phyloP scores from a whole-genome alignment of 2,329 filamentous ascomycete species.

The Daldinia sp. region DNA sequence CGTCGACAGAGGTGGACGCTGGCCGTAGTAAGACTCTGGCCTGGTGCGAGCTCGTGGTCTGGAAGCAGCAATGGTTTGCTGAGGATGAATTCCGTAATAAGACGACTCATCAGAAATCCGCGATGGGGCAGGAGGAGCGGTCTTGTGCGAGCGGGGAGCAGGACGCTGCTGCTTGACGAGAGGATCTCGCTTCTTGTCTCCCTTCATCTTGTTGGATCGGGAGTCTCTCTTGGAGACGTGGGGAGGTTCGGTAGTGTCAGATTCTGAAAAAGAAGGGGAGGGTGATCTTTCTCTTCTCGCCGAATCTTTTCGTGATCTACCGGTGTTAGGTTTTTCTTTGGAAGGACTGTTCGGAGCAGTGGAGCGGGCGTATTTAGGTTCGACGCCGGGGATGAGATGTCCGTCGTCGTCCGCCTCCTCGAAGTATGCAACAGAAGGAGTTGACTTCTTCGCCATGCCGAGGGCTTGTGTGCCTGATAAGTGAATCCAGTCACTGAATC shows the following conservation, averaged over 20 bases:
- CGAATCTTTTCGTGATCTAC: slow-evolving; percentile 60
- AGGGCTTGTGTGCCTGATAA: slow-evolving; percentile 40
- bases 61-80: slow-evolving; percentile 47
- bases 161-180: slow-evolving; percentile 50
- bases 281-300: slow-evolving; percentile 55
- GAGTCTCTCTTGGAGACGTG: slow-evolving; percentile 39
- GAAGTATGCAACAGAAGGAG: slow-evolving; percentile 56
- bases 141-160: slow-evolving; percentile 54
- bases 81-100: slow-evolving; percentile 56
- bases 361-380: slow-evolving; percentile 61
- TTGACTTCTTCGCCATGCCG: slow-evolving; percentile 58
- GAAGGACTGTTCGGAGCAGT: slow-evolving; percentile 56
- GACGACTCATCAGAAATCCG: slow-evolving; percentile 54
- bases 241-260: slow-evolving; percentile 55
- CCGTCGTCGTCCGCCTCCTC: slow-evolving; percentile 66
- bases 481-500: slow-evolving; percentile 43
- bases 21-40: slow-evolving; percentile 55
- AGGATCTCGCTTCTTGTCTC: slow-evolving; percentile 49
- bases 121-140: slow-evolving; percentile 51
- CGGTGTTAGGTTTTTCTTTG: slow-evolving; percentile 65
- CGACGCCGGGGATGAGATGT: slow-evolving; percentile 55
- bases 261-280: slow-evolving; percentile 57
- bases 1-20: slow-evolving; percentile 55
- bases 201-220: slow-evolving; percentile 49
- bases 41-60: slow-evolving; percentile 58